These are phyloP conservation scores for Metschnikowia lochheadii DNA, from an alignment of 805 yeast species.

Conservation along the genomic window DNA sequence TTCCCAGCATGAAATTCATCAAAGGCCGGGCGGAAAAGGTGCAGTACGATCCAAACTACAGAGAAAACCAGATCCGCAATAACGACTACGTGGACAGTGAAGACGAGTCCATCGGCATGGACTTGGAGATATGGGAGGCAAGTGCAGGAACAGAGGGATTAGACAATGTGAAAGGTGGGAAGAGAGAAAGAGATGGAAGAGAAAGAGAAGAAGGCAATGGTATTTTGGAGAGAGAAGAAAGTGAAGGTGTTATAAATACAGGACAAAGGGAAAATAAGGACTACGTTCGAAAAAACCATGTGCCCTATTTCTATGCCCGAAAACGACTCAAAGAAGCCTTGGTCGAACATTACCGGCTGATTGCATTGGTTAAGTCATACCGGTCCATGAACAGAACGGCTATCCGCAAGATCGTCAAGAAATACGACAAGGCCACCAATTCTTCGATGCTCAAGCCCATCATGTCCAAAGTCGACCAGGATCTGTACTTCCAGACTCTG, in stretches of 20 bases:
- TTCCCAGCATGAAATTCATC: slow-evolving; percentile 36
- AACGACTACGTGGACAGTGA: slow-evolving; percentile 17
- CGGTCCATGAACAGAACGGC: slow-evolving; percentile 81
- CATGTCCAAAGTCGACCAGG: slow-evolving; percentile 51
- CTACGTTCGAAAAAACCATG: slow-evolving; percentile 37
- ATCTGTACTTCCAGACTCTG: slow-evolving; percentile 56
- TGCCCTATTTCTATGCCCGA: slow-evolving; percentile 62
- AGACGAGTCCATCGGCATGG: not conserved
- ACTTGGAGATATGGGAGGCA: not conserved
- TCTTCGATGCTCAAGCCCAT: slow-evolving; percentile 43
- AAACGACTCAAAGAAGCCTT: slow-evolving; percentile 66
- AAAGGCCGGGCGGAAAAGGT: slow-evolving; percentile 8
- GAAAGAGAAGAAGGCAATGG: not conserved
- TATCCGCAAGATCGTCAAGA: slow-evolving; percentile 81
- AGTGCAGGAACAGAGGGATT: not conserved
- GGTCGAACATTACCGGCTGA: slow-evolving; percentile 66
- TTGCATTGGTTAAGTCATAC: slow-evolving; percentile 68
- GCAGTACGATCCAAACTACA: slow-evolving; percentile 28
- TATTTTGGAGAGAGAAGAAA: not conserved
- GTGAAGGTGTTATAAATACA: not conserved
- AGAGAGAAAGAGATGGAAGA: not conserved
- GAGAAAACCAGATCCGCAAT: slow-evolving; percentile 38
- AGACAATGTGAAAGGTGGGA: not conserved
- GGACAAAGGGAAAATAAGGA: slow-evolving; percentile 33
- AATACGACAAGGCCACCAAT: slow-evolving; percentile 73